A percentile compares a stretch with the other conserved stretches of the same genome.
These are phyloP conservation scores for Prunus fruticosa DNA, from an alignment of 306 rosid species.

Conservation along the genomic window DNA sequence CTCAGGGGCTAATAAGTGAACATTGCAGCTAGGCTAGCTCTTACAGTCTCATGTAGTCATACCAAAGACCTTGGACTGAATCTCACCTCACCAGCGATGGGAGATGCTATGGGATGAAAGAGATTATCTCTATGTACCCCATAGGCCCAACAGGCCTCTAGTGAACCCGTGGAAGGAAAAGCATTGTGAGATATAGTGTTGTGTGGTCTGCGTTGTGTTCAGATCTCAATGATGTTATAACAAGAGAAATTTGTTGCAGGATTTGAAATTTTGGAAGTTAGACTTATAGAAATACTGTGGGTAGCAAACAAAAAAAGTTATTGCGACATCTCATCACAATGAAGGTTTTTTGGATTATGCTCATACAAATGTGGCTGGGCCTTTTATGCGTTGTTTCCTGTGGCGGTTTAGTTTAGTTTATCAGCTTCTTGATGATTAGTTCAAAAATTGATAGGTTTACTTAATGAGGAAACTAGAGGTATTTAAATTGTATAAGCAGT, in stretches of 20 bases:
- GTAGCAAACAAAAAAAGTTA: not conserved
- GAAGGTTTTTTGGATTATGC: not conserved
- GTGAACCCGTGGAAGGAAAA: not conserved
- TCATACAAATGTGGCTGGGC: not conserved
- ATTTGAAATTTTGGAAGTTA: not conserved
- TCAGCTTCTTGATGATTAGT: not conserved
- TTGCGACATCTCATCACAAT: not conserved
- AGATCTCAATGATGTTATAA: not conserved
- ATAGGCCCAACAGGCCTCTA: not conserved
- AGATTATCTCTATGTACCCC: not conserved
- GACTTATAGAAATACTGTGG: not conserved
- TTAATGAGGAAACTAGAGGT: not conserved
- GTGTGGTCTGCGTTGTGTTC: not conserved
- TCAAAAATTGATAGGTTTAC: not conserved
- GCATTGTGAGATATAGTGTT: not conserved
- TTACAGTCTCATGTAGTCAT: not conserved
- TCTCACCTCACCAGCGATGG: not conserved
- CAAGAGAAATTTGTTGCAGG: not conserved
- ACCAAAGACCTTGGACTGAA: not conserved
- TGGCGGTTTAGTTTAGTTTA: not conserved
- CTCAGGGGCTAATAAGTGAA: not conserved
- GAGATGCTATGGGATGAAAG: not conserved
- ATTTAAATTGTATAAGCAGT: no score
- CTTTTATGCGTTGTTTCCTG: not conserved
- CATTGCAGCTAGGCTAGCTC: not conserved